These are phyloP conservation scores for Penicillium ucsense DNA, from an alignment of 495 filamentous ascomycete species.

Conservation along the genomic window DNA sequence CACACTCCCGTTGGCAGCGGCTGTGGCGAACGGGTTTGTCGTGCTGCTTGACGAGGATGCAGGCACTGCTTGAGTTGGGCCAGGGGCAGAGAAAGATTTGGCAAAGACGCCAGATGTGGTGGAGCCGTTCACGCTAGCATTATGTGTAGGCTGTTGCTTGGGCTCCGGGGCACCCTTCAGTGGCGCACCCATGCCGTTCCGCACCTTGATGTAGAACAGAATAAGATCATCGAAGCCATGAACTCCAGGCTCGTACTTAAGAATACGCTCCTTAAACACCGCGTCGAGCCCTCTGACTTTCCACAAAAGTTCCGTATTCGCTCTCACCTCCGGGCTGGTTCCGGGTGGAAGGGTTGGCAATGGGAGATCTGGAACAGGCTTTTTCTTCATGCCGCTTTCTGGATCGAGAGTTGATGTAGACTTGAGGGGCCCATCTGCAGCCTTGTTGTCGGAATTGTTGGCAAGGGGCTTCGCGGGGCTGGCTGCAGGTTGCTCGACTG, in stretches of 20 bases:
- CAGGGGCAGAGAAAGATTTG: conserved; percentile 30
- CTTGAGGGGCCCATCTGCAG: not conserved
- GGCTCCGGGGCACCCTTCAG: conserved; percentile 3
- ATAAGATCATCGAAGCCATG: conserved; percentile 25
- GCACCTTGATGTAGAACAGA: conserved; percentile 25
- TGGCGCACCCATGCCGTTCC: conserved; percentile 25
- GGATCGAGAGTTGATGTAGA: not conserved
- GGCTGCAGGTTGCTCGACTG: conserved; percentile 12
- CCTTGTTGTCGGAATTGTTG: conserved; percentile 18
- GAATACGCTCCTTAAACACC: conserved; percentile 23
- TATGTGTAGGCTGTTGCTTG: not conserved
- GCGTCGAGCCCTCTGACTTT: conserved; percentile 24
- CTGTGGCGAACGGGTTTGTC: conserved; percentile 11
- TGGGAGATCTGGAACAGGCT: conserved; percentile 1
- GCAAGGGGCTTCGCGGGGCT: conserved; percentile 11
- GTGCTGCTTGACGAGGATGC: conserved; percentile 2
- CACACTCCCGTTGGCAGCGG: not conserved
- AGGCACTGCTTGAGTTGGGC: conserved; percentile 1
- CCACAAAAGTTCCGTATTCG: conserved; percentile 12
- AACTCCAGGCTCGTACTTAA: conserved; percentile 16
- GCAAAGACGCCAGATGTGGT: conserved; percentile 32
- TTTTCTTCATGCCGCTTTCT: not conserved
- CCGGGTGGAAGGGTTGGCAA: conserved; percentile 10
- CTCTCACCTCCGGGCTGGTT: conserved; percentile 9
- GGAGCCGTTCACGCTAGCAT: conserved; percentile 15